Conservation (phyloP, 768 basidiomycete genomes). For the Leccinum sublutescens region DNA sequence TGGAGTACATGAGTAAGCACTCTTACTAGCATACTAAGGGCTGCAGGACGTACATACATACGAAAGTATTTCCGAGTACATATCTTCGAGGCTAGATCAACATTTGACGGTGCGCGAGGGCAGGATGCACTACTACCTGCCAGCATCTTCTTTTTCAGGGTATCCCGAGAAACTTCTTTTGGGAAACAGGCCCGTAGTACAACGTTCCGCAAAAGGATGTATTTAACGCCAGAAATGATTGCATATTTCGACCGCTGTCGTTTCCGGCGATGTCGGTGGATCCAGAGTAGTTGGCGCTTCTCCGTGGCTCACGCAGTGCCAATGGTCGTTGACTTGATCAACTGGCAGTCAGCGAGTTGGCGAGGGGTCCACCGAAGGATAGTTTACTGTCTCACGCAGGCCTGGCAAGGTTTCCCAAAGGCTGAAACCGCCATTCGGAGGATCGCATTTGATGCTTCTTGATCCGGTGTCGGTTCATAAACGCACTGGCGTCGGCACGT, state of each 20-base stretch:
- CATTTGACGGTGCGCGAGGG: neutral
- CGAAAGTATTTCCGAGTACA: neutral
- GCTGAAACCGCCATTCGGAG: neutral
- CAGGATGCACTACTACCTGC: neutral
- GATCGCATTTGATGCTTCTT: neutral
- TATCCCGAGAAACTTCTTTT: neutral
- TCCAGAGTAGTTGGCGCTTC: neutral
- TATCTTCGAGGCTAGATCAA: neutral
- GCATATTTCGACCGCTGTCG: conserved; percentile 1
- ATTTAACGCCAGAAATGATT: neutral
- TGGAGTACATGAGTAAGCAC: neutral
- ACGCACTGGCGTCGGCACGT: neutral
- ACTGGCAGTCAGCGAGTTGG: neutral
- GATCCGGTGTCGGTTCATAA: neutral
- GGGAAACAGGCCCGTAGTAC: neutral
- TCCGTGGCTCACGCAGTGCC: neutral
- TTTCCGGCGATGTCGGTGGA: conserved; percentile 4
- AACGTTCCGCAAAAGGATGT: neutral
- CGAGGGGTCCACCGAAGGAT: neutral
- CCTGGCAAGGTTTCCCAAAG: neutral
- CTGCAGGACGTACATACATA: neutral
- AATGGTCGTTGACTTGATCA: neutral
- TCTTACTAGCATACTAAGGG: neutral
- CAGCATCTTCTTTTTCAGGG: neutral
- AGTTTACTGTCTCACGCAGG: neutral